Evolutionary conservation across 495 filamentous ascomycete genomes (phyloP), one percentile per base, ranked within the genome.

Genomic region (Talaromyces wortmannii): DNA sequence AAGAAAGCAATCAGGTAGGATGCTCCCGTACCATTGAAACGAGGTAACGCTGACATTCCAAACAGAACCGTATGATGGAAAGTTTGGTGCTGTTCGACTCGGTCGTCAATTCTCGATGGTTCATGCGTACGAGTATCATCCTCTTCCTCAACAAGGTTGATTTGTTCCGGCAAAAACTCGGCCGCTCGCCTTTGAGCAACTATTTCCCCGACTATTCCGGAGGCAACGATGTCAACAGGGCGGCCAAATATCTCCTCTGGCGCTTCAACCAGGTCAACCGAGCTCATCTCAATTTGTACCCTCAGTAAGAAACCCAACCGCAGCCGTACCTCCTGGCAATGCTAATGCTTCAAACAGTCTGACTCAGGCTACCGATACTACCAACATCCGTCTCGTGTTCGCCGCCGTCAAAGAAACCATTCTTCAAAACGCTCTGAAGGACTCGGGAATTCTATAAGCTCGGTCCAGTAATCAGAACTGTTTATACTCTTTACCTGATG

Each of bases 321-420:
- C 36, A 40, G 13, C 8, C 8, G 36, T 10, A 40, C 8, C 1
- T 40, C 2, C 2, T 40, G 2, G 5, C 36, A 8, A 40, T 40
- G 36, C 18, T 36, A 40, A 40, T 5, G 2, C 45, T 54, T 48
- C 46, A 23, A 23, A 11, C 63, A 97, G 94, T 74, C 80, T 98
- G 48, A 98, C 94, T 32, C 94, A 98, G 85, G 94, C 94, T 16
- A 98, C 94, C 54, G 94, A 98, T 66, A 98, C 94, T 0, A 95
- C 91, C 44, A 98, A 98, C 68, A 96, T 98, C 66, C 90, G 94
- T 42, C 78, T 98, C 15, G 94, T 98, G 33, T 98, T 98, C 69
- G 94, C 94, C 32, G 94, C 94, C 4, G 94, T 98, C 42, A 98
- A 98, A 71, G 94, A 98, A 73, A 98, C 94, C 31, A 97, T 98